These are phyloP conservation scores for Alternaria hordeiaustralica DNA, from an alignment of 2,329 filamentous ascomycete genomes.

Conservation along the genomic window DNA sequence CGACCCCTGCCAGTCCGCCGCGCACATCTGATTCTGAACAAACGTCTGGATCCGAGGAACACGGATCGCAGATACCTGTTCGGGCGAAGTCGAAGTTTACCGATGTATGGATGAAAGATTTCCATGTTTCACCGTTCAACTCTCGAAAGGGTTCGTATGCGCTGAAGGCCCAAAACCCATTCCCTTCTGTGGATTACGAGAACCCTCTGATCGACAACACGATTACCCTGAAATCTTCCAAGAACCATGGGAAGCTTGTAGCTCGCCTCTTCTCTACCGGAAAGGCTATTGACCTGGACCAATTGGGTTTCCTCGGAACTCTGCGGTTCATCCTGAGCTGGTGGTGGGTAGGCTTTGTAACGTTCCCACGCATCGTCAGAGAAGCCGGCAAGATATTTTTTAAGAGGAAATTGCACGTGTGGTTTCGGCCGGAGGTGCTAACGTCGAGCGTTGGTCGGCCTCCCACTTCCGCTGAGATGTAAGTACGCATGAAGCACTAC, in stretches of 20 bases:
- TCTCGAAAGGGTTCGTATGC: constrained; percentile 57
- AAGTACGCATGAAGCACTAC: constrained; percentile 1
- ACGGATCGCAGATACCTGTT: neutral
- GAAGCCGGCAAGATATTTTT: constrained; percentile 67
- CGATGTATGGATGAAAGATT: constrained; percentile 70
- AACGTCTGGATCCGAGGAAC: constrained; percentile 1
- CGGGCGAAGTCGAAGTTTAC: constrained; percentile 50
- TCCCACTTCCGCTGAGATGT: constrained; percentile 60
- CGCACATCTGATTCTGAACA: constrained; percentile 18
- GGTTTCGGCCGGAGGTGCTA: constrained; percentile 69
- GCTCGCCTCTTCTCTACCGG: constrained; percentile 65
- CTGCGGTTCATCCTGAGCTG: constrained; percentile 60
- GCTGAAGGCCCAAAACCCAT: constrained; percentile 55
- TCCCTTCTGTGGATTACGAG: constrained; percentile 40
- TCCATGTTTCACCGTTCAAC: constrained; percentile 80
- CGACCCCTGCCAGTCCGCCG: constrained; percentile 37
- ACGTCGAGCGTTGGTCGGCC: constrained; percentile 61
- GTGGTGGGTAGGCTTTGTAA: constrained; percentile 73
- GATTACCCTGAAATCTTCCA: constrained; percentile 67
- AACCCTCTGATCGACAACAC: constrained; percentile 61
- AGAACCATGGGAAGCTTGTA: constrained; percentile 66
- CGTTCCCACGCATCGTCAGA: constrained; percentile 69
- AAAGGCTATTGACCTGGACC: constrained; percentile 57
- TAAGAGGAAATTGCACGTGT: constrained; percentile 64
- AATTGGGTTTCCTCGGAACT: constrained; percentile 54